phyloP scores from a whole-genome alignment of 768 basidiomycete species.

The Serendipita indica region DNA sequence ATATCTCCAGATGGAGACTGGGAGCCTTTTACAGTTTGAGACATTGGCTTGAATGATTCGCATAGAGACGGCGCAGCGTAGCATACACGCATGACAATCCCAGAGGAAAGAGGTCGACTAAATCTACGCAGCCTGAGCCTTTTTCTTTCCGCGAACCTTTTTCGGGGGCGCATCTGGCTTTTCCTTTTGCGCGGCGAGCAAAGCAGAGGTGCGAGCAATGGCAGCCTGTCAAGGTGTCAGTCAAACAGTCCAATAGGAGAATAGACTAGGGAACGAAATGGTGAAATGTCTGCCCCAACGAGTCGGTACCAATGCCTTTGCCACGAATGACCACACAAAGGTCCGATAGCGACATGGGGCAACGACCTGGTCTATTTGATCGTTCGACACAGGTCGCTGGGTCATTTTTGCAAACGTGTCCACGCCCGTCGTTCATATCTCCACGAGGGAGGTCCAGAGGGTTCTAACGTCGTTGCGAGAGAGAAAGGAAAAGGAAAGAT shows the following conservation, averaged over 20 bases:
- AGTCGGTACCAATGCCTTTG: conserved; percentile 49
- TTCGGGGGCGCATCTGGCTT: conserved; percentile 43
- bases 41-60: too few species aligned
- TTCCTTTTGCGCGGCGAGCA: conserved; percentile 53
- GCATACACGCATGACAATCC: too few species aligned
- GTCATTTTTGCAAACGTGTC: conserved; percentile 79
- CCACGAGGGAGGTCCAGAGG: conserved; percentile 34
- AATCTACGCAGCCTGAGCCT: conserved; percentile 15
- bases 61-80: too few species aligned
- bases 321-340: conserved; percentile 39
- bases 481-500: conserved; percentile 4
- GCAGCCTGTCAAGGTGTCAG: conserved; percentile 36
- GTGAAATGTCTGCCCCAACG: conserved; percentile 49
- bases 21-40: too few species aligned
- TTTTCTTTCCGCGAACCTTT: conserved; percentile 60
- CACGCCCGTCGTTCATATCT: conserved; percentile 77
- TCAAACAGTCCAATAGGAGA: conserved; percentile 21
- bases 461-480: conserved; percentile 79
- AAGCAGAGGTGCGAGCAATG: conserved; percentile 61
- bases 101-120: too few species aligned
- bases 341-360: conserved; percentile 65
- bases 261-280: conserved; percentile 7
- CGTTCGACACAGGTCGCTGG: conserved; percentile 32
- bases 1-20: too few species aligned
- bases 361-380: conserved; percentile 45